phyloP scores from a whole-genome alignment of 148 eudicot genomes.

The Amaranthus cruentus region DNA sequence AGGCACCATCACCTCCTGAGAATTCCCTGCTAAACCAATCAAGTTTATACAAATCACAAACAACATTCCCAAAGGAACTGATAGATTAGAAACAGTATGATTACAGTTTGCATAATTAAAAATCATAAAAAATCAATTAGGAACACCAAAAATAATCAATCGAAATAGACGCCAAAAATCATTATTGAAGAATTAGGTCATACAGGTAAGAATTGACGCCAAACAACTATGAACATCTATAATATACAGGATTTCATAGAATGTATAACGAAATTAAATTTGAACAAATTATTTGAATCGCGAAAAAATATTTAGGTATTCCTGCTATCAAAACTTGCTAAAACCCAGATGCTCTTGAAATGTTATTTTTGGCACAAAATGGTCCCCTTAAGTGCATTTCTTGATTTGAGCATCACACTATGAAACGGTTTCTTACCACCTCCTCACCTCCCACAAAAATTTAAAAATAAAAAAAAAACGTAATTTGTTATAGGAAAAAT shows the following conservation, averaged over 20 bases:
- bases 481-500: too few relatives aligned
- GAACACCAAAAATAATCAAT: background rate
- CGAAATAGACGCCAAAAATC: background rate
- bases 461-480: too few relatives aligned
- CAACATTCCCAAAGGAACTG: background rate
- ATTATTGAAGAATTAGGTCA: background rate
- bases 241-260: background rate
- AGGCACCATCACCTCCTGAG: constrained; percentile 53
- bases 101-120: background rate
- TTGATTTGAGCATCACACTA: too few relatives aligned
- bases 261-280: background rate
- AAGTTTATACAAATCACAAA: background rate
- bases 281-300: too few relatives aligned
- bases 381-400: too few relatives aligned
- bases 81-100: background rate
- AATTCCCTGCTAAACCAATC: constrained; percentile 34
- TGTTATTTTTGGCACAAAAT: too few relatives aligned
- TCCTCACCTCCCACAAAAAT: too few relatives aligned
- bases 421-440: too few relatives aligned
- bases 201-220: background rate
- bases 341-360: too few relatives aligned
- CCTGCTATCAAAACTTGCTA: too few relatives aligned
- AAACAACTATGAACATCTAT: background rate
- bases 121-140: background rate
- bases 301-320: too few relatives aligned